phyloP scores from a whole-genome alignment of 129 eudicot species.

The Helichrysum umbraculigerum region DNA sequence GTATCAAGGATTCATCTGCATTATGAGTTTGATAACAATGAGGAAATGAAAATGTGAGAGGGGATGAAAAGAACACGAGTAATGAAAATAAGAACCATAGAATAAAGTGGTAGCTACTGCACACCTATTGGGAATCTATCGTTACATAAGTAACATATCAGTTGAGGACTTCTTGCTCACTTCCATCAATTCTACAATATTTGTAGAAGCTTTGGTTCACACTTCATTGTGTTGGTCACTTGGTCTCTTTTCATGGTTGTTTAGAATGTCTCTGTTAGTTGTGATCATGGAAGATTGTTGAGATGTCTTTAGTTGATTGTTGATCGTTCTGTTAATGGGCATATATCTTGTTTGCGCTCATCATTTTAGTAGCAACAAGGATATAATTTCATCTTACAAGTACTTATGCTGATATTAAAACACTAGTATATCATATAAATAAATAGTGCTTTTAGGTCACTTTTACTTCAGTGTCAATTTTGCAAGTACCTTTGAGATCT shows the following conservation, averaged over 20 bases:
- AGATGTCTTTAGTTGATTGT: too few species aligned
- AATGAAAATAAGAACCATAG: not conserved
- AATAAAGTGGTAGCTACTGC: not conserved
- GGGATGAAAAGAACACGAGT: not conserved
- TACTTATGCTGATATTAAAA: not conserved
- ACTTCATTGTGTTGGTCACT: not conserved
- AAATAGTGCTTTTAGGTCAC: too few species aligned
- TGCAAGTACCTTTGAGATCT: too few species aligned
- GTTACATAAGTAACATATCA: not conserved
- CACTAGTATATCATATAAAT: too few species aligned
- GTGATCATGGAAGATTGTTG: too few species aligned
- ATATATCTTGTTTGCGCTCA: too few species aligned
- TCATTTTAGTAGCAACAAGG: not conserved
- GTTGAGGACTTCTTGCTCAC: not conserved
- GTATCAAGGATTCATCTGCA: not conserved
- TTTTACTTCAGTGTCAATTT: too few species aligned
- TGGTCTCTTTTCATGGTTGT: not conserved
- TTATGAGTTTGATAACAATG: not conserved
- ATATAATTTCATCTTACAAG: not conserved
- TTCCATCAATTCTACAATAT: not conserved
- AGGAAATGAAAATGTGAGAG: too few species aligned
- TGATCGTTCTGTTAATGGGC: too few species aligned
- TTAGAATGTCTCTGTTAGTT: too few species aligned
- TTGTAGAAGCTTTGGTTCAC: not conserved
- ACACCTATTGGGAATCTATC: not conserved